Evolutionary conservation across 495 filamentous ascomycete genomes (phyloP), one percentile per base, ranked within the genome.

Genomic region (Penicillium egyptiacum): DNA sequence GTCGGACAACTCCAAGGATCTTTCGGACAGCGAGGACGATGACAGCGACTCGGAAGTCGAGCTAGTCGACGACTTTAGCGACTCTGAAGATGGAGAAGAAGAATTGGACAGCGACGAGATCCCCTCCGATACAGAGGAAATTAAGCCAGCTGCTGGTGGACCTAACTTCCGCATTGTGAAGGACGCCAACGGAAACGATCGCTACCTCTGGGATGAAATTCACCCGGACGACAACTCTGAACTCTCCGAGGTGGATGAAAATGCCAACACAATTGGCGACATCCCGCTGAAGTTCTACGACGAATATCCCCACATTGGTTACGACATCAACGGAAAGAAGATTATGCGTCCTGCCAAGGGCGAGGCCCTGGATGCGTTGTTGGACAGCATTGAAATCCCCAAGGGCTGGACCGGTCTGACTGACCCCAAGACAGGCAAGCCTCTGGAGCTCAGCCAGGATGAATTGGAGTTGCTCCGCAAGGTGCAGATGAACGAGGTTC

Each of bases 371-470:
- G 95, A 98, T 82, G 90, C 91, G 6, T 79, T 98, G 42, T 80
- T 98, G 28, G 92, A 98, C 64, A 96, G 89, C 70, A 98, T 98
- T 61, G 94, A 98, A 62, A 78, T 98, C n/a, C 94, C 94, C 26
- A 91, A 96, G 80, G 95, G 94, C 52, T 98, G 92, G 91, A 98
- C 94, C 52, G 94, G 94, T 50, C 81, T 98, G 19, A 96, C 91
- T 4, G 94, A 98, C 71, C 89, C 91, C 17, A 82, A 88, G 14
- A 98, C 94, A 6, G 94, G 94, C 33, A 93, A 94, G 74, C 92
- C 92, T 1, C 72, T 97, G 62, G 86, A 96, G 63, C 75, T 98
- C 39, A 95, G 84, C 62, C 83, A 88, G 52, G 88, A 96, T 48
- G 94, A 98, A 70, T 70, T 98, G 64, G 90, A 97, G 61, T 80